Conservation (phyloP, 1,284 basidiomycete genomes). For the Inonotus hispidus region DNA sequence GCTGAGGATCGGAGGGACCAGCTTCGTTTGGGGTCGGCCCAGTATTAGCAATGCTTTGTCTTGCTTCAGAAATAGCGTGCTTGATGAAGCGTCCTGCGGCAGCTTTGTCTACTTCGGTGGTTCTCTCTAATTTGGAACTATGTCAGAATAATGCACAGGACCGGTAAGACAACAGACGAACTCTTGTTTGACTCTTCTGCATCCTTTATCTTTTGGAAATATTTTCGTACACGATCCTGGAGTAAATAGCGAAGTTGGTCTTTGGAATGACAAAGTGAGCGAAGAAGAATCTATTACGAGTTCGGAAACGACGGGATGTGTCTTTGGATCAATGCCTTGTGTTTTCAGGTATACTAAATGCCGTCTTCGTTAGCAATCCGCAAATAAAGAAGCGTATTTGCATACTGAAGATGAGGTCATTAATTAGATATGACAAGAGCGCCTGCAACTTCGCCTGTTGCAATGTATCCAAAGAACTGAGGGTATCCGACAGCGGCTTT, state of each 20-base stretch:
- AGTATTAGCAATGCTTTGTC: slow-evolving; percentile 28
- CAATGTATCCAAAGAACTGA: slow-evolving; percentile 60
- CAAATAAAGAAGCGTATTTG: slow-evolving; percentile 9
- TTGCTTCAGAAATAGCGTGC: slow-evolving; percentile 69
- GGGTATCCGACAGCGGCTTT: slow-evolving; percentile 58
- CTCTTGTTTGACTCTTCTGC: slow-evolving; percentile 64
- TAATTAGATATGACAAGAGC: slow-evolving; percentile 69
- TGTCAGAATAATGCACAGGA: background rate
- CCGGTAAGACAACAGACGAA: slow-evolving; percentile 28
- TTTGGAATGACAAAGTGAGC: background rate
- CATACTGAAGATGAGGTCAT: slow-evolving; percentile 79
- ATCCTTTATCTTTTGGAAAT: slow-evolving; percentile 74
- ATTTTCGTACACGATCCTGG: slow-evolving; percentile 68
- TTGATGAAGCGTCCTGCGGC: slow-evolving; percentile 80
- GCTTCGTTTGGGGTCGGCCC: slow-evolving; percentile 24
- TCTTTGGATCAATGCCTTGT: slow-evolving; percentile 69
- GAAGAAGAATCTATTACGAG: slow-evolving; percentile 42
- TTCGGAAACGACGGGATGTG: slow-evolving; percentile 68
- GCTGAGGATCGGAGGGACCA: slow-evolving; percentile 23
- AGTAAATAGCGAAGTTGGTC: background rate
- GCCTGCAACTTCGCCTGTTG: slow-evolving; percentile 77
- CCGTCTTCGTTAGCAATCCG: background rate
- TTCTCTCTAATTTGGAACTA: slow-evolving; percentile 32
- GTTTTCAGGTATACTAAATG: slow-evolving; percentile 69
- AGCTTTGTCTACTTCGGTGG: slow-evolving; percentile 59